Evolutionary conservation across 179 eudicot genomes (phyloP), one percentile per base, ranked within the genome.

Genomic region (Corrigiola litoralis): DNA sequence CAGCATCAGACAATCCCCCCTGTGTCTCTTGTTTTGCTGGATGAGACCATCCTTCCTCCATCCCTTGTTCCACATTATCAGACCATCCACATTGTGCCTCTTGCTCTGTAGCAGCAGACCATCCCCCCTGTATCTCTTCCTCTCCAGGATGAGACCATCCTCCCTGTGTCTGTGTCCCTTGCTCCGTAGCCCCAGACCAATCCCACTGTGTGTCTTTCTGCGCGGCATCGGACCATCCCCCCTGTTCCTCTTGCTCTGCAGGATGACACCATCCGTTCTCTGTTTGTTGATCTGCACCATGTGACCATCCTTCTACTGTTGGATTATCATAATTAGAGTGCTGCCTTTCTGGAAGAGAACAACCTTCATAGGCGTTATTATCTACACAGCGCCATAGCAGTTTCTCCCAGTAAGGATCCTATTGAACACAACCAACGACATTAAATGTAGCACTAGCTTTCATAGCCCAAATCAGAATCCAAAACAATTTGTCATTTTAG

Each of bases 341-440:
- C 71, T 57, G 62, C 64, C 58, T 80, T 46, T 81, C 83, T 5
- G 91, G 91, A 28, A 81, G 91, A 69, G 80, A 55, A 38, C 88
- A 86, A 13, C 91, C 91, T 59, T 75, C 59, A 66, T 86, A 84
- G n/a, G 91, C 73, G 32, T 49, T 58, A 34, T 79, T 77, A 10
- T 86, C 91, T 0, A 69, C 83, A 55, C 86, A 84, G 25, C 73
- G 77, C 85, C 88, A 81, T 42, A 86, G 71, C 21, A 84, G 79
- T 73, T 67, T 55, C 41, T 70, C 83, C 91, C 91, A 86, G 67
- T 65, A 65, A 18, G 33, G 76, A 59, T 86, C 91, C 91, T 86
- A 75, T 58, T 54, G 66, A 45, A 73, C 44, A 63, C 25, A 68
- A 61, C 34, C 36, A 70, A 29, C 29, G 47, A 24, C 32, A 34